Evolutionary conservation across 495 filamentous ascomycete species (phyloP), one percentile per base, ranked within the genome.

Genomic region (Parachaetomium inaequale): DNA sequence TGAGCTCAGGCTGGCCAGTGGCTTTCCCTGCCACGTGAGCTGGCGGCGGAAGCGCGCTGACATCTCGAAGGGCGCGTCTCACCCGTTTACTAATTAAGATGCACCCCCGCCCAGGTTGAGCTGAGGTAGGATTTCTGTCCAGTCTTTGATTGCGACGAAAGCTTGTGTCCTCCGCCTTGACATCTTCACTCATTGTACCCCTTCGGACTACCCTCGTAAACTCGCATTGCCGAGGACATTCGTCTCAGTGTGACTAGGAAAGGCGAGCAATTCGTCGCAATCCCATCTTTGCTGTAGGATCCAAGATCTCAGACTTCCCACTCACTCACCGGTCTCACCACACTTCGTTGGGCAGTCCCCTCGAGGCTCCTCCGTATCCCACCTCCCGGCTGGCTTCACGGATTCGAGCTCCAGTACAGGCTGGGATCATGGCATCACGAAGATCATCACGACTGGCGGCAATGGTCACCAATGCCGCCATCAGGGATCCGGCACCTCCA

Each of bases 381-480:
- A 40, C 1, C 10, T 21, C 40, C 7, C 2, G 0, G 14, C 12
- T 8, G 1, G 25, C 28, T 11, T 7, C 26, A 29, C 28, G 3
- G 3, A 8, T n/a, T 38, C 10, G 29, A 25, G 0, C 17, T 23
- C 32, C 31, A 23, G 55, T 38, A 42, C 14, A 11, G 19, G 8
- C 38, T 12, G n/a, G 3, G 31, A 71, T 53, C 38, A 85, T 87
- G 84, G 76, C 84, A 55, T 75, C 82, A 29, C 78, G 86, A 59
- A 79, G 84, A 57, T 88, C 85, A 19, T 77, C 82, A 17, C 81
- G 86, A 36, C 67, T 88, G 53, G 80, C 80, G 56, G 77, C 80
- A 31, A 68, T 77, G 28, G 70, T 75, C 52, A 63, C 66, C 21
- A 57, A 49, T 50, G 64, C 59, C 56, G 50, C 63, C 25, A 46